These are phyloP conservation scores for Malania oleifera DNA, from an alignment of 164 flowering plant genomes.

Conservation along the genomic window DNA sequence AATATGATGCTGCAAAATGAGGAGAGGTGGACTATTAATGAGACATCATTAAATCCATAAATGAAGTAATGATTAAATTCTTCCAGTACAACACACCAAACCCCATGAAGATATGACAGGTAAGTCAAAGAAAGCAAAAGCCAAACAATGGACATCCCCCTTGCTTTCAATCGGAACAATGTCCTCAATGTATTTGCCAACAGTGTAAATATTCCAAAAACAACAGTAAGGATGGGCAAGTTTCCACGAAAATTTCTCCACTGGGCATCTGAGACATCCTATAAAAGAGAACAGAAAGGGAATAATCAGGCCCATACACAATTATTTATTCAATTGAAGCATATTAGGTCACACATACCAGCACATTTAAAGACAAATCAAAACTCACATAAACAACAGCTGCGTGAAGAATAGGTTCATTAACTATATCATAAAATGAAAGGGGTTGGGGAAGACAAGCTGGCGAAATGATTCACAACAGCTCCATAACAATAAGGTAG, in stretches of 20 bases:
- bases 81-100: conserved; percentile 45
- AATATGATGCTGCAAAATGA: conserved; percentile 56
- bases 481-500: too few relatives aligned
- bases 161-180: conserved; percentile 42
- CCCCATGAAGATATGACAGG: conserved; percentile 79
- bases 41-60: not conserved
- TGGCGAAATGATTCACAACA: too few relatives aligned
- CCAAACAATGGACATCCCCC: conserved; percentile 82
- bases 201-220: conserved; percentile 57
- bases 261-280: conserved; percentile 94
- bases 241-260: conserved; percentile 95
- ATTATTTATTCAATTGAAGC: too few relatives aligned
- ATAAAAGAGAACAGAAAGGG: conserved; percentile 6
- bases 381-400: too few relatives aligned
- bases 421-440: too few relatives aligned
- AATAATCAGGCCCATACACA: too few relatives aligned
- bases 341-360: too few relatives aligned
- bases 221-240: conserved; percentile 61
- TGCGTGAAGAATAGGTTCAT: too few relatives aligned
- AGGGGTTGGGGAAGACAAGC: too few relatives aligned
- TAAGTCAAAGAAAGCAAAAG: conserved; percentile 64
- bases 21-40: not conserved
- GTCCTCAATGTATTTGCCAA: conserved; percentile 45
- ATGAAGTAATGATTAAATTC: not conserved
- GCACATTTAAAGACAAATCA: too few relatives aligned